Evolutionary conservation across 78 protist genomes (phyloP).

Genomic region (Pelomyxa schiedti): DNA sequence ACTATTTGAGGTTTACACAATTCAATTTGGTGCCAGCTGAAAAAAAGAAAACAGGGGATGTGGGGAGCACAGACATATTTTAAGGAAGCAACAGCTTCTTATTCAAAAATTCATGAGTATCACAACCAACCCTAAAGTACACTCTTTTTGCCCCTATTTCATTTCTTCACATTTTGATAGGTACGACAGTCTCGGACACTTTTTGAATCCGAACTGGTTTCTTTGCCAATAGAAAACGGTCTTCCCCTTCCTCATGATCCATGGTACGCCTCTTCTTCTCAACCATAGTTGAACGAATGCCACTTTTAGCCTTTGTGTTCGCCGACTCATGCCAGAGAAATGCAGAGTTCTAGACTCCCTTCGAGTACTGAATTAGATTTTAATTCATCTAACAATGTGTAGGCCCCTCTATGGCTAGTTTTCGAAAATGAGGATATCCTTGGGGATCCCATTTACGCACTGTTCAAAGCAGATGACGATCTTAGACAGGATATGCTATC

Average conservation of each 20-base stretch:
- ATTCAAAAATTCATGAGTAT: not conserved
- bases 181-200: no score
- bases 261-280: not conserved
- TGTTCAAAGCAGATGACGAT: slow-evolving; percentile 86
- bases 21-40: no score
- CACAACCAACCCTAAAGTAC: not conserved
- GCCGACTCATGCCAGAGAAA: not conserved
- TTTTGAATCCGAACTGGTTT: no score
- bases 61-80: no score
- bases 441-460: slow-evolving; percentile 31
- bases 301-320: not conserved
- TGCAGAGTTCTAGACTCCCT: not conserved
- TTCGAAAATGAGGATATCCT: slow-evolving; percentile 45
- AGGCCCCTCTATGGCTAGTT: slow-evolving; percentile 30
- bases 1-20: no score
- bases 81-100: no score
- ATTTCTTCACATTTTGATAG: no score
- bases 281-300: not conserved
- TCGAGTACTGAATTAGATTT: no score
- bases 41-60: no score
- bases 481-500: slow-evolving; percentile 81
- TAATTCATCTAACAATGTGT: no score
- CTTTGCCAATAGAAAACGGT: not conserved
- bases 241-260: not conserved
- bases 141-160: no score